Conservation (phyloP, 176 grass and related monocot species). For the bread wheat (Triticum aestivum) region DNA sequence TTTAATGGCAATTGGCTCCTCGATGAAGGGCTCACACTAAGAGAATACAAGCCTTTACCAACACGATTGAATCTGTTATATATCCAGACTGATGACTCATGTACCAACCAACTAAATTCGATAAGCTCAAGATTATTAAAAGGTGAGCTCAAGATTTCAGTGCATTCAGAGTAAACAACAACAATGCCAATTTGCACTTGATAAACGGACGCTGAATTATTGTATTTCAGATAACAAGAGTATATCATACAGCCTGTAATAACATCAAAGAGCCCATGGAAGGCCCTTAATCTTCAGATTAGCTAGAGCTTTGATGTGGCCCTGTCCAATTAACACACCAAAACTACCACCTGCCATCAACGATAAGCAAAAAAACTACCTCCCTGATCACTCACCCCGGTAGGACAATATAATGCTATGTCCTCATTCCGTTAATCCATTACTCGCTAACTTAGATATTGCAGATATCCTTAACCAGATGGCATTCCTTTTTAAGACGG, state of each 20-base stretch:
- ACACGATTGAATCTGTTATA: neutral
- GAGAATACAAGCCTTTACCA: neutral
- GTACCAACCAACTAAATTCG: neutral
- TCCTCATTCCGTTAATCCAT: neutral
- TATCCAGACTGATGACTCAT: neutral
- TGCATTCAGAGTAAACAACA: neutral
- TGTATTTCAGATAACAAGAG: neutral
- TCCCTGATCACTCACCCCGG: neutral
- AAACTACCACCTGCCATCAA: neutral
- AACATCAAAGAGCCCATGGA: neutral
- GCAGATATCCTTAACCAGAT: neutral
- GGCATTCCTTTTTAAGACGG: neutral
- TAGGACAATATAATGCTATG: neutral
- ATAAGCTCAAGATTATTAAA: neutral
- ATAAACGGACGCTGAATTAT: neutral
- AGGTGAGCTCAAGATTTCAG: neutral
- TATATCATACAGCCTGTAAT: neutral
- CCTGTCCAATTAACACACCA: neutral
- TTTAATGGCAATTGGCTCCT: neutral
- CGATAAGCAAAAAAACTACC: neutral
- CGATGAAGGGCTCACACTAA: neutral
- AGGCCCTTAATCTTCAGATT: neutral
- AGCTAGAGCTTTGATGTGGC: neutral
- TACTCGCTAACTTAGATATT: neutral
- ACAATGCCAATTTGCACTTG: neutral